These are phyloP conservation scores for Chrysosporium queenslandicum DNA, from an alignment of 2,329 filamentous ascomycete genomes.

Conservation along the genomic window DNA sequence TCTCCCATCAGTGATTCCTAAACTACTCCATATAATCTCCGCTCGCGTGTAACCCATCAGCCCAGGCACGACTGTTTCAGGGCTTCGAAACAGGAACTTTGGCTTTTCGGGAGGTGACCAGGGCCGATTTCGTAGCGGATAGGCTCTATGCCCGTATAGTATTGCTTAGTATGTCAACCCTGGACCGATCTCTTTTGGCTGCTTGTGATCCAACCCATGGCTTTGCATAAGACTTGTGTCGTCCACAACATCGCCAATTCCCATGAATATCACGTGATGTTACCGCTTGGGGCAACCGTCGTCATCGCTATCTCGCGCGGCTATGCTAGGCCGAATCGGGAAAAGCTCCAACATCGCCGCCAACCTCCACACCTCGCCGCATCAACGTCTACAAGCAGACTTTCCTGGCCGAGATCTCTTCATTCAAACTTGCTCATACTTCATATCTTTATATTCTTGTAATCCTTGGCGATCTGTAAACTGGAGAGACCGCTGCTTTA, in stretches of 20 bases:
- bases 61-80: conserved; percentile 6
- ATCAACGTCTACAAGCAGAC: conserved; percentile 8
- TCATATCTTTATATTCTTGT: conserved; percentile 8
- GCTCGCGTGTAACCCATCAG: conserved; percentile 5
- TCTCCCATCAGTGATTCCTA: not conserved
- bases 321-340: conserved; percentile 8
- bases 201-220: too few relatives aligned
- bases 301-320: not conserved
- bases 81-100: not conserved
- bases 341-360: not conserved
- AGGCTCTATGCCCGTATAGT: not conserved
- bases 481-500: not conserved
- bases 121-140: too few relatives aligned
- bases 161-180: too few relatives aligned
- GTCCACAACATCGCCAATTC: too few relatives aligned
- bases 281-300: not conserved
- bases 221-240: too few relatives aligned
- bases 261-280: conserved; percentile 1
- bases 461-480: not conserved
- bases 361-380: conserved; percentile 9
- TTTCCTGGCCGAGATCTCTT: not conserved
- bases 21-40: conserved; percentile 5
- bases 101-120: not conserved
- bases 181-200: too few relatives aligned
- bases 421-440: not conserved